Percentiles rank a stretch among this genome's conserved stretches.
Conservation (phyloP, 768 basidiomycete species). For the Trametes meyenii region DNA sequence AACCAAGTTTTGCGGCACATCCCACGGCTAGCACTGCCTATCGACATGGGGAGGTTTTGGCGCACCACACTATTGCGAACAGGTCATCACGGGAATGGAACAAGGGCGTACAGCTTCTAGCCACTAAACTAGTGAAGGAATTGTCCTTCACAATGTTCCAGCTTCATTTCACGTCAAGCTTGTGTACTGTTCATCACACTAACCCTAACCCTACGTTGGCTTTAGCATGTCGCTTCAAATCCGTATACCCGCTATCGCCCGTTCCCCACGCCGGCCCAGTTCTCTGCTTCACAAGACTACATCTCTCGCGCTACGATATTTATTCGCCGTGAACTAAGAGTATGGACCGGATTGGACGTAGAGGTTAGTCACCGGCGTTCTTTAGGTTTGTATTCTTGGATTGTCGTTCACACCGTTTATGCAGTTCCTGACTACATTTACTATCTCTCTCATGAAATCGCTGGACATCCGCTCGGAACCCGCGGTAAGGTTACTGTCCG, state of each 20-base stretch:
- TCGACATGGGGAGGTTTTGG: no score
- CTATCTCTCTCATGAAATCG: constrained; percentile 86
- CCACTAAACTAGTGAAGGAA: no score
- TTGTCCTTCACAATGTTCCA: background rate
- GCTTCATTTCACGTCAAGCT: constrained; percentile 12
- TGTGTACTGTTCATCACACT: constrained; percentile 10
- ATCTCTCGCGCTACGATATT: constrained; percentile 79
- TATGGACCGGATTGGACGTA: constrained; percentile 89
- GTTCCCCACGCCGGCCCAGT: constrained; percentile 84
- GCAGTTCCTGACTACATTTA: constrained; percentile 89
- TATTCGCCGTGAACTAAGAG: constrained; percentile 80
- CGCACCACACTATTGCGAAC: no score
- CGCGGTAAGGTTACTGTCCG: constrained; percentile 80
- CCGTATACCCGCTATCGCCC: constrained; percentile 85
- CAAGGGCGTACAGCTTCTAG: no score
- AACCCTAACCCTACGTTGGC: constrained; percentile 17
- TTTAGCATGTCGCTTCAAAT: constrained; percentile 90
- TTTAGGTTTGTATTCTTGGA: background rate
- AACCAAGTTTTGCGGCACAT: no score
- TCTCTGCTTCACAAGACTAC: constrained; percentile 73
- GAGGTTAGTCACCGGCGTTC: constrained; percentile 55
- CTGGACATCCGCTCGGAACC: constrained; percentile 91
- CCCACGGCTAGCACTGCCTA: no score
- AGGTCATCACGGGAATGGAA: no score
- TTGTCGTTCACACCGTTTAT: background rate